Percentiles rank a stretch among this genome's conserved stretches.
Conservation (phyloP, 2,329 filamentous ascomycete species). For the Penicillium sp. region DNA sequence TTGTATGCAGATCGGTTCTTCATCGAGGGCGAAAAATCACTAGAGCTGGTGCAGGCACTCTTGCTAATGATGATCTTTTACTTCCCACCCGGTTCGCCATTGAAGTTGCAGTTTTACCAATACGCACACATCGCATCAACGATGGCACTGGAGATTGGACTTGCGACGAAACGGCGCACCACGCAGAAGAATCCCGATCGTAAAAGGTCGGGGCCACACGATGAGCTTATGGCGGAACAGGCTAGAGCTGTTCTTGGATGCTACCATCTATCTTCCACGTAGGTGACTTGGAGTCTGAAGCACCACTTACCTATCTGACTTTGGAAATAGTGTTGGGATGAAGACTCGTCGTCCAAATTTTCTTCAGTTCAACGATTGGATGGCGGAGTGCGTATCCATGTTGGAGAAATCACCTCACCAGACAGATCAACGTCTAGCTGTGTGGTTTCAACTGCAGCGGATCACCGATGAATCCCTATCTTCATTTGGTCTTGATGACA, state of each 20-base stretch:
- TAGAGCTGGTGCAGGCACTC: conserved; percentile 54
- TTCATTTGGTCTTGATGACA: conserved; percentile 38
- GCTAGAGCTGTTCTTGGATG: conserved; percentile 34
- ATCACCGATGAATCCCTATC: conserved; percentile 37
- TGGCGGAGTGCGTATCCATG: conserved; percentile 33
- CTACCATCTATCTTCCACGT: conserved; percentile 36
- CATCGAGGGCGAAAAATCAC: conserved; percentile 51
- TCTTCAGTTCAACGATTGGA: conserved; percentile 38
- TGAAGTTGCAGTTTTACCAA: conserved; percentile 53
- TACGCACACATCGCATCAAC: conserved; percentile 54
- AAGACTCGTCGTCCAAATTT: conserved; percentile 38
- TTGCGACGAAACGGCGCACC: conserved; percentile 32
- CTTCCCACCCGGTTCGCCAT: conserved; percentile 49
- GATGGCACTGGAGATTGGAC: conserved; percentile 50
- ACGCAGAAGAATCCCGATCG: conserved; percentile 21
- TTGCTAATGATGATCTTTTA: conserved; percentile 53
- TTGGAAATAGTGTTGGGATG: conserved; percentile 32
- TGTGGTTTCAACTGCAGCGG: conserved; percentile 36
- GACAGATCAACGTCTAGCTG: conserved; percentile 32
- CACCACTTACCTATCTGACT: neutral
- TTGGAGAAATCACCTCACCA: conserved; percentile 30
- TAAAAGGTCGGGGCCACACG: conserved; percentile 15
- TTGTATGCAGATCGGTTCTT: conserved; percentile 51
- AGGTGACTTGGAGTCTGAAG: conserved; percentile 1
- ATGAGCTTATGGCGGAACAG: conserved; percentile 36